Base-by-base conservation (phyloP, 306 rosid species). In the Luffa acutangula region DNA sequence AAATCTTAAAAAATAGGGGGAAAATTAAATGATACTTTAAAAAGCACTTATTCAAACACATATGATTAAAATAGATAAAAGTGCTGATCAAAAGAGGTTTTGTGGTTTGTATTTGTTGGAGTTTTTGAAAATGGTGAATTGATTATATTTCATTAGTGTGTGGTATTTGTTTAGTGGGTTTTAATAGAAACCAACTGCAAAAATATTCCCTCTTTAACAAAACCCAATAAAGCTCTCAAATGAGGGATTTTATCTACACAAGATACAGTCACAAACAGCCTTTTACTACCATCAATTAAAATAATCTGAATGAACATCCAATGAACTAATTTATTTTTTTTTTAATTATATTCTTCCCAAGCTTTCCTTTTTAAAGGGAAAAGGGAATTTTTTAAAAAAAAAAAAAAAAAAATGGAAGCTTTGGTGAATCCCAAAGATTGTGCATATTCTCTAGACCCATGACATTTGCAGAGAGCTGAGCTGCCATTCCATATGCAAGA, bases 251-350 rank as follows among this genome's bases (percentile, higher is more conserved):
- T 84, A 81, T 83, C 85, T 48, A 85, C 83, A 81, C 85, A 90
- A 85, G 83, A 91, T 87, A 86, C 90, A 89, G 89, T 94, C 96
- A 82, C 87, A 87, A 85, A 88, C 92, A 92, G 89, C 94, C 98
- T 94, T 92, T 94, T 87, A 51, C 57, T 31, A 48, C 3, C 78
- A 14, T 49, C 45, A 48, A 48, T 73, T 71, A 21, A 71, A 73
- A 25, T 49, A 49, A 73, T 25, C 21, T 13, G 13, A 18, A 66
- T 39, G 31, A 64, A 45, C 37, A 70, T 9, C 52, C 33, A 43
- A 45, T 43, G 9, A 45, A 70, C n/a, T 70, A 18, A 15, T n/a
- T 7, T 37, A 18, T 7, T n/a, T 1, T n/a, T 59, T 21, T 62
- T 57, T 57, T 1, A 41, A 66, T 41, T 17, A 39, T 39, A 72